Conservation (phyloP, 2,329 filamentous ascomycete genomes). For the Trichophaea hybrida region DNA sequence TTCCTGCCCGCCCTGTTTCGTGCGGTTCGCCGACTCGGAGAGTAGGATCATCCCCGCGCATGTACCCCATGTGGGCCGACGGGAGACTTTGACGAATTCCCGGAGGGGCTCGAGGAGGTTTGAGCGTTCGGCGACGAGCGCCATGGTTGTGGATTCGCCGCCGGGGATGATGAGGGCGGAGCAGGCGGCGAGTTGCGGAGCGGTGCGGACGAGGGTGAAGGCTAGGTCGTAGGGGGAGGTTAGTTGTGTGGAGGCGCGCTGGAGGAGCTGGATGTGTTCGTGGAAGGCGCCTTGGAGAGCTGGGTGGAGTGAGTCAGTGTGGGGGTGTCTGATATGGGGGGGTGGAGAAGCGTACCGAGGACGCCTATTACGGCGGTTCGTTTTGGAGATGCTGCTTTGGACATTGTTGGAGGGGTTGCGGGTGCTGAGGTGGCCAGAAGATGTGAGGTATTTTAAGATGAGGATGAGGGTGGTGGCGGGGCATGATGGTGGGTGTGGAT, state of each 20-base stretch:
- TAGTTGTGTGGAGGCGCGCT: slow-evolving; percentile 38
- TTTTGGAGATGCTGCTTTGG: not conserved
- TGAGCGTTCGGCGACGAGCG: slow-evolving; percentile 68
- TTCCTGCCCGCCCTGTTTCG: slow-evolving; percentile 82
- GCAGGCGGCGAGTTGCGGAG: slow-evolving; percentile 54
- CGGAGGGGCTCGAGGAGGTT: slow-evolving; percentile 69
- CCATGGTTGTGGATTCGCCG: slow-evolving; percentile 88
- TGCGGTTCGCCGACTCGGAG: slow-evolving; percentile 71
- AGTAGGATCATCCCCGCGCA: slow-evolving; percentile 90
- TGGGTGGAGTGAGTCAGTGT: slow-evolving; percentile 8
- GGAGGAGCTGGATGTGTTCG: slow-evolving; percentile 69
- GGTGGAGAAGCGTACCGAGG: slow-evolving; percentile 31
- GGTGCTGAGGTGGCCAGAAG: not conserved
- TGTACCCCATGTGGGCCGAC: slow-evolving; percentile 85
- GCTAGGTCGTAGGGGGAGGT: slow-evolving; percentile 33
- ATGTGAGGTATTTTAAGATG: not conserved
- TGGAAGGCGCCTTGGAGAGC: slow-evolving; percentile 85
- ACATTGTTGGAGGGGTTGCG: not conserved
- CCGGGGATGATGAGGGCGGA: slow-evolving; percentile 81
- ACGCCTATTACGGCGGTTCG: slow-evolving; percentile 43
- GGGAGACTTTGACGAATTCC: slow-evolving; percentile 71
- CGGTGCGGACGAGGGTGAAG: slow-evolving; percentile 69
- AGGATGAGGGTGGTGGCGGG: not conserved
- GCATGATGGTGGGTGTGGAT: not conserved
- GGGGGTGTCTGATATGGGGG: not conserved